Conservation (phyloP, 371 early-diverging fungal species). For the Lichtheimia hyalospora region DNA sequence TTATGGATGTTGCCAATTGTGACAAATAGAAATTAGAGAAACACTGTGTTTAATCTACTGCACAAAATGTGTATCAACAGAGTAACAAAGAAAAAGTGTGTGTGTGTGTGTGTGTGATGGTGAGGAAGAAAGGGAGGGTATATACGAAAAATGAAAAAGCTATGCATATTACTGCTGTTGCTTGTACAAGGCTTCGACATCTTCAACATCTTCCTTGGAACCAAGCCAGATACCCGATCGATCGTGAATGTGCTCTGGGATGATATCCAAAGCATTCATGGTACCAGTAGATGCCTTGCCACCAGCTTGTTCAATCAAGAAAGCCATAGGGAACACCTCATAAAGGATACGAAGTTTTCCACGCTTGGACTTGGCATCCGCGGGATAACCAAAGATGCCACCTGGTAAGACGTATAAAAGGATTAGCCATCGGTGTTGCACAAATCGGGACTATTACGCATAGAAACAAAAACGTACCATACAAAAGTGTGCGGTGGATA, state of each 20-base stretch:
- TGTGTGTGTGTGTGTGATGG: no score
- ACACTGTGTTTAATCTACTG: no score
- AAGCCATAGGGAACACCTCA: conserved; percentile 98
- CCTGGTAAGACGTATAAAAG: conserved; percentile 13
- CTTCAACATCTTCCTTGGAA: conserved; percentile 86
- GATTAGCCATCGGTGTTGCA: no score
- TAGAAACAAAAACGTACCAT: conserved; percentile 50
- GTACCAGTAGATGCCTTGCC: conserved; percentile 90
- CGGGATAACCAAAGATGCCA: conserved; percentile 86
- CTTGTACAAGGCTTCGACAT: conserved; percentile 63
- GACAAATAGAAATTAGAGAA: no score
- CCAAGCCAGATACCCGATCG: conserved; percentile 94
- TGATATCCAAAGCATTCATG: conserved; percentile 81
- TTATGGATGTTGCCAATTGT: no score
- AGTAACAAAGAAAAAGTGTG: background rate
- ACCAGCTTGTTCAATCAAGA: conserved; percentile 93
- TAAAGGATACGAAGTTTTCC: conserved; percentile 96
- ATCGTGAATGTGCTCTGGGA: conserved; percentile 88
- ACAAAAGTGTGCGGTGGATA: conserved; percentile 96
- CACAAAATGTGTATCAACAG: background rate
- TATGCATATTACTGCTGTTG: background rate
- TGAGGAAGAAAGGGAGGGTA: background rate
- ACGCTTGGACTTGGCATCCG: conserved; percentile 83
- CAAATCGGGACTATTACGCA: no score
- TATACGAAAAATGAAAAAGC: background rate